Evolutionary conservation across 495 filamentous ascomycete genomes (phyloP), one percentile per base, ranked within the genome.

Genomic region (Annulohypoxylon nitens): DNA sequence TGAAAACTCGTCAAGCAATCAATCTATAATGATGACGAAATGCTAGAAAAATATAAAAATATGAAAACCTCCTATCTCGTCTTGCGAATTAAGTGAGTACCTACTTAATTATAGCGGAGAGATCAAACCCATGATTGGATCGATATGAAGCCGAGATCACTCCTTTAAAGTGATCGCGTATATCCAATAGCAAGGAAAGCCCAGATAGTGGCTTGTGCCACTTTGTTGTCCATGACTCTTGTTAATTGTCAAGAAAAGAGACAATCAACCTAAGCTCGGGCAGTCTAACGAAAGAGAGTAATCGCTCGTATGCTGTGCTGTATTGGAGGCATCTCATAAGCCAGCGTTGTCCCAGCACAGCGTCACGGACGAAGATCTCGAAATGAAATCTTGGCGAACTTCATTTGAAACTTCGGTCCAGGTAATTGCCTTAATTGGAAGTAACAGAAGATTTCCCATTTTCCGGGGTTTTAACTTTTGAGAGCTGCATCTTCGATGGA

Each of bases 401-500:
- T 53, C n/a, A 64, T 73, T 61, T 64, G 53, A 68, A 62, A 60
- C 53, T 57, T 45, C 8, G 45, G 50, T 43, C 33, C 37, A 63
- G 10, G 45, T 64, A 58, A 50, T 41, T 45, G 47, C 30, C 50
- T 18, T 50, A 20, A 18, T 61, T 34, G 30, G 26, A 30, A 33
- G 51, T 41, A 60, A 23, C 12, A 7, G 30, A n/a, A 20, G 18
- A 43, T 26, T 30, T 30, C 18, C n/a, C 30, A 37, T 43, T 26
- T 30, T 30, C 11, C 33, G n/a, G 9, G 55, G 7, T 39, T 2
- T 3, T 30, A 6, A 30, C 30, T 30, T 60, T 18, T 34, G 36
- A 60, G 51, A 43, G 33, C 48, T 43, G 54, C 34, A 20, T 58
- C 26, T 55, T 34, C 20, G 33, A 51, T 51, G 43, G 43, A 25